Conservation (phyloP, 2,329 filamentous ascomycete genomes). For the Colletotrichum tanaceti region DNA sequence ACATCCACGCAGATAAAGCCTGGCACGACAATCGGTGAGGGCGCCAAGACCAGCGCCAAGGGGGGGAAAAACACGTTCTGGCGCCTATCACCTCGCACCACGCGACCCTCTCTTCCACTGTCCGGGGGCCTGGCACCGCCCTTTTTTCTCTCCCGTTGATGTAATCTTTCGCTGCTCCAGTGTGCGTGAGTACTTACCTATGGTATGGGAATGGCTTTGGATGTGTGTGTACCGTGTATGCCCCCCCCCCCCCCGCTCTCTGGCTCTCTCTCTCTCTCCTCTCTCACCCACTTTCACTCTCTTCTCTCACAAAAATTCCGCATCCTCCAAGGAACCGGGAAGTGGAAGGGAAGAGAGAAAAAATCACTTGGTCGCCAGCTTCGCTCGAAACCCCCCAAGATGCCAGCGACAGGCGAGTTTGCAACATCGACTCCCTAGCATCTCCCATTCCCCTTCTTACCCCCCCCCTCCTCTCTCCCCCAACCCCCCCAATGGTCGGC, state of each 20-base stretch:
- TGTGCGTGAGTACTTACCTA: neutral
- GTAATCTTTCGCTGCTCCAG: conserved; percentile 23
- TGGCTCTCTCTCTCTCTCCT: neutral
- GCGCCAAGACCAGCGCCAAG: conserved; percentile 35
- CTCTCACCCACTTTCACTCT: neutral
- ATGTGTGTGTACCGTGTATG: neutral
- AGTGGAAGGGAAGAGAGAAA: no score
- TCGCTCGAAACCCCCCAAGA: neutral
- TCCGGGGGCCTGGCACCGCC: neutral
- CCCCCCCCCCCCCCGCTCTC: neutral
- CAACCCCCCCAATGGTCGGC: conserved; percentile 2
- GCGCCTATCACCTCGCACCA: conserved; percentile 38
- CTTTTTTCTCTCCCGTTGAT: conserved; percentile 32
- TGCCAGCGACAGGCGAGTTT: conserved; percentile 5
- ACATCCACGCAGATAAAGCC: no score
- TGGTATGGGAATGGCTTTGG: neutral
- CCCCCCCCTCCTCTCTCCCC: no score
- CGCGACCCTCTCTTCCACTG: conserved; percentile 28
- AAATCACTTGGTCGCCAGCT: neutral
- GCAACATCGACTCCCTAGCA: neutral
- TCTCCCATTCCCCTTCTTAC: neutral
- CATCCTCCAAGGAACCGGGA: neutral
- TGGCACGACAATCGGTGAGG: conserved; percentile 25
- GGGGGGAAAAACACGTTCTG: conserved; percentile 8
- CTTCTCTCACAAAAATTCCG: conserved; percentile 6